Evolutionary conservation across 108 stramenopile genomes (phyloP).

Genomic region (Cyclotella baltica): DNA sequence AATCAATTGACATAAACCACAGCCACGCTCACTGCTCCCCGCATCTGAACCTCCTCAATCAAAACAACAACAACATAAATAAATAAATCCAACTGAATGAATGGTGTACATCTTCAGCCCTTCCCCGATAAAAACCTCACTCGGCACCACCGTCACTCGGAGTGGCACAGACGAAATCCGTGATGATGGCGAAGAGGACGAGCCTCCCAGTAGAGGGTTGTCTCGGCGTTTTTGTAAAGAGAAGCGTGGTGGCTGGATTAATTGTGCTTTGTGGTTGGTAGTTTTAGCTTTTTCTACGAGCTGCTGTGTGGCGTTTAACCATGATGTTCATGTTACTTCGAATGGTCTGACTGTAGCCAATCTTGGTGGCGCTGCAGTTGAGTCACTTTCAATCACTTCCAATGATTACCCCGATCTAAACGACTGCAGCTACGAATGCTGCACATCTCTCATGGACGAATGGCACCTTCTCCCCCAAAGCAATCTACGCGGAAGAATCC

Average conservation of each 20-base stretch:
- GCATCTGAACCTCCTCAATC: too few relatives aligned
- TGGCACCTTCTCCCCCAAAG: neutral
- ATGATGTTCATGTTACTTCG: too few relatives aligned
- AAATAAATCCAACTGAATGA: conserved; percentile 1
- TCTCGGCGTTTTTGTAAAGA: neutral
- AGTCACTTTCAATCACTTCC: neutral
- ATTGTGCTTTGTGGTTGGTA: neutral
- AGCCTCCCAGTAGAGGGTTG: conserved; percentile 3
- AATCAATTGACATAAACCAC: too few relatives aligned
- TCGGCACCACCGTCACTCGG: neutral
- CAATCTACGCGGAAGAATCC: conserved; percentile 19
- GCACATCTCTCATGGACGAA: neutral
- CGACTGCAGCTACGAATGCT: conserved; percentile 16
- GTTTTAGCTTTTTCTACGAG: too few relatives aligned
- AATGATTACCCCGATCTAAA: neutral
- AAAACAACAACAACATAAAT: too few relatives aligned
- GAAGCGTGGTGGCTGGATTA: neutral
- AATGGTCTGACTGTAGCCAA: neutral
- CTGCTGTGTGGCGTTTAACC: too few relatives aligned
- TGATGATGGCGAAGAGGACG: conserved; percentile 9
- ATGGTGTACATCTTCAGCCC: neutral
- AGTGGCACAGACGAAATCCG: conserved; percentile 6
- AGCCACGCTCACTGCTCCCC: too few relatives aligned
- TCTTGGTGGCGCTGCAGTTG: neutral
- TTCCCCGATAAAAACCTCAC: neutral